A percentile compares a stretch with the other conserved stretches of the same genome.
Conservation (phyloP, 805 yeast species). For the Kodamaea kakaduensis region DNA sequence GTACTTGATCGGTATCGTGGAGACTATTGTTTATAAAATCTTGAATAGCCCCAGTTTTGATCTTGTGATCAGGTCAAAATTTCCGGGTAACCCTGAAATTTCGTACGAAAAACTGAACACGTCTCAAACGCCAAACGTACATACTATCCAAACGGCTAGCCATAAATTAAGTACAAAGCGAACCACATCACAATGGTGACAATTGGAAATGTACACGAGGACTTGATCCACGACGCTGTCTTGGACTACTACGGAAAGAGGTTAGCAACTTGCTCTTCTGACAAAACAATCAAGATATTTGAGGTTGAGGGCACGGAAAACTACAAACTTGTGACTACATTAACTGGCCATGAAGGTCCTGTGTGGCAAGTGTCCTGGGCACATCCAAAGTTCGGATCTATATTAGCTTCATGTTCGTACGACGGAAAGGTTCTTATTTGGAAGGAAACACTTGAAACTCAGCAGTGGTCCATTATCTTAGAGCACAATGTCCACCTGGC, state of each 20-base stretch:
- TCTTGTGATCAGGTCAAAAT: too few species aligned
- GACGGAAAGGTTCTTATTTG: conserved; percentile 93
- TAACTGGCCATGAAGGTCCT: conserved; percentile 94
- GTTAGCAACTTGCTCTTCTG: conserved; percentile 93
- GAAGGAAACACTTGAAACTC: conserved; percentile 79
- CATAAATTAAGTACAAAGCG: neutral
- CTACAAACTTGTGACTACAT: conserved; percentile 77
- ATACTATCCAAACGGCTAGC: neutral
- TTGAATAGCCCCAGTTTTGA: too few species aligned
- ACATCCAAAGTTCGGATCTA: conserved; percentile 95
- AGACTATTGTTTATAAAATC: too few species aligned
- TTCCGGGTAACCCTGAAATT: conserved; percentile 8
- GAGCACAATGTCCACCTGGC: conserved; percentile 89
- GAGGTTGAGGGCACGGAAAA: conserved; percentile 80
- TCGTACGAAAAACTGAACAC: conserved; percentile 9
- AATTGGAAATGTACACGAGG: conserved; percentile 87
- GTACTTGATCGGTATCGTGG: too few species aligned
- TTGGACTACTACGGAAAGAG: conserved; percentile 95
- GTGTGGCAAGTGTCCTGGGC: conserved; percentile 99
- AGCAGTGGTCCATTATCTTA: conserved; percentile 82
- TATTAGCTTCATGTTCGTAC: conserved; percentile 90
- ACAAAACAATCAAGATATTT: conserved; percentile 90
- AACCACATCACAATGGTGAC: conserved; percentile 53
- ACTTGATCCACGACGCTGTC: conserved; percentile 93
- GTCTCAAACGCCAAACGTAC: conserved; percentile 6